phyloP scores from a whole-genome alignment of 2,329 filamentous ascomycete species.

The Talaromyces sp. region DNA sequence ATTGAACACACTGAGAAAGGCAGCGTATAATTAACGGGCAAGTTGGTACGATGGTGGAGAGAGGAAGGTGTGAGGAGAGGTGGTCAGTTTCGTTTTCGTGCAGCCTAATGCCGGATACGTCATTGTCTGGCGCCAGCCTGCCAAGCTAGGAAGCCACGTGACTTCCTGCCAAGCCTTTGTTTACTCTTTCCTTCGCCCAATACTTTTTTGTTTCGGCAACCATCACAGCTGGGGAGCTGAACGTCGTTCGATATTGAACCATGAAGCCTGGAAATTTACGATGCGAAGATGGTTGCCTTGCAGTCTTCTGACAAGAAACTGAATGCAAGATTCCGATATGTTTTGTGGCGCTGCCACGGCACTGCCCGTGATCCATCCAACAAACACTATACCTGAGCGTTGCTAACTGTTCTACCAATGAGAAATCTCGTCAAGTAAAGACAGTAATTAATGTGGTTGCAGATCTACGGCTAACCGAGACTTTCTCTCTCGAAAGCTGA shows the following conservation, averaged over 20 bases:
- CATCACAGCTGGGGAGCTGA: not conserved
- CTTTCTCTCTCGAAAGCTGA: not conserved
- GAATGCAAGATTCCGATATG: not conserved
- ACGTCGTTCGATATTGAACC: not conserved
- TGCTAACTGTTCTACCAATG: not conserved
- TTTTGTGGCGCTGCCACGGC: not conserved
- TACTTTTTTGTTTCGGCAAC: not conserved
- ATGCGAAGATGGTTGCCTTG: not conserved
- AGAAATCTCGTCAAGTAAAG: not conserved
- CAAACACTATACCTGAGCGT: not conserved
- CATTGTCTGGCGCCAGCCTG: not conserved
- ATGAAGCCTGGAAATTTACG: not conserved
- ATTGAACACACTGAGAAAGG: not conserved
- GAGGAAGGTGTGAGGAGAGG: not conserved
- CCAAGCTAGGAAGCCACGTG: slow-evolving; percentile 3
- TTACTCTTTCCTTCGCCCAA: not conserved
- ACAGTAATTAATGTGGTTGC: not conserved
- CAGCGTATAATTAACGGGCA: not conserved
- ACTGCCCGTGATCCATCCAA: not conserved
- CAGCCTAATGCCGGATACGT: slow-evolving; percentile 9
- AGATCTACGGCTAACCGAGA: not conserved
- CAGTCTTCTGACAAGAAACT: not conserved
- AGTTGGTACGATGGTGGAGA: not conserved
- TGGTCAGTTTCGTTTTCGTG: slow-evolving; percentile 11
- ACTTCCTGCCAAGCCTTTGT: not conserved